Base-by-base conservation (phyloP, 177 flowering plant species). In the Tripterygium wilfordii region DNA sequence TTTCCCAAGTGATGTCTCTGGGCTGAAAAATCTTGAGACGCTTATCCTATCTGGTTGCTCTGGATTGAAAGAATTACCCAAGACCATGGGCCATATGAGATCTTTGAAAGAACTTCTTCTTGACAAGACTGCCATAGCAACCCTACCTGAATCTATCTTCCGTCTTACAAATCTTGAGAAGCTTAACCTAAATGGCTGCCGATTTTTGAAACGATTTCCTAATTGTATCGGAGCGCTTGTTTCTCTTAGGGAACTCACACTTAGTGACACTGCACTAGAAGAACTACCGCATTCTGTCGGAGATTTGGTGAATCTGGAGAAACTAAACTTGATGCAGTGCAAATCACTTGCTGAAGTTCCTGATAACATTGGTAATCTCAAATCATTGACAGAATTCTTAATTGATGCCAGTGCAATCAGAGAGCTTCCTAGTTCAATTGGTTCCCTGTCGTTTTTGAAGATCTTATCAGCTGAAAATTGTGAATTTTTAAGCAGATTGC, bases 1-100 rank as follows among this genome's bases (percentile, higher is more conserved):
- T 33, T 53, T 77, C 16, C 75, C 79, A 17, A 51, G 17, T 26
- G 71, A 71, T 41, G 63, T 77, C 27, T 71, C 71, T 14, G 75
- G 75, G 8, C 48, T 74, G 51, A 68, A 58, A 49, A 7, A 18
- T 29, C 77, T 77, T 39, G 62, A 67, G 46, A 50, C 12, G 10
- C 70, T 74, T 19, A 43, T 42, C 41, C 68, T 78, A 27, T 62
- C 74, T 45, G 62, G 60, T 26, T 78, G 83, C 61, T 30, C 20
- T 4, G 54, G 48, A 32, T 20, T 77, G 40, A 59, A 50, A 31
- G 51, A 49, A 29, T 36, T 78, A 22, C 83, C 83, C 8, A 42
- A 42, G 42, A 45, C 59, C 29, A 36, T 75, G 4, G 42, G 63
- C 37, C 23, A 45, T 41, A 37, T 78, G 76, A 42, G 20, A 22